Percentiles rank a stretch among this genome's conserved stretches.
Conservation (phyloP, 2,329 filamentous ascomycete species). For the Blastomyces emzantsi region DNA sequence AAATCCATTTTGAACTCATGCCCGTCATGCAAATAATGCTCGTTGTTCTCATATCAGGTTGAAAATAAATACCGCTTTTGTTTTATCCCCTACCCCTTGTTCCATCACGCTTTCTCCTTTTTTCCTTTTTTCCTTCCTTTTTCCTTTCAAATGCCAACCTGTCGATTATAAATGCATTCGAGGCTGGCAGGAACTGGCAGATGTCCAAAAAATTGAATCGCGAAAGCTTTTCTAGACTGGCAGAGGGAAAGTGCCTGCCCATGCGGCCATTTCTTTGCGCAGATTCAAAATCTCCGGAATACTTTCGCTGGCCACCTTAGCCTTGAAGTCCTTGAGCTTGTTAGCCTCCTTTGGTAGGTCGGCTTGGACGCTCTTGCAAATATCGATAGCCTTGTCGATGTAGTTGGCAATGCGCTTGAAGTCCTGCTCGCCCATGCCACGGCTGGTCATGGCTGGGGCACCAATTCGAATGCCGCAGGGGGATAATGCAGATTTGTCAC, state of each 20-base stretch:
- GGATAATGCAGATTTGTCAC: slow-evolving; percentile 93
- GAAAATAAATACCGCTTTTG: slow-evolving; percentile 15
- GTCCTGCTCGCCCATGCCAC: slow-evolving; percentile 85
- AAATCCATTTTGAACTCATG: slow-evolving; percentile 16
- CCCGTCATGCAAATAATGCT: slow-evolving; percentile 12
- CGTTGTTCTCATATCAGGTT: slow-evolving; percentile 14
- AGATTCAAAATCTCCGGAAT: slow-evolving; percentile 74
- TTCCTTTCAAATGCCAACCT: background rate
- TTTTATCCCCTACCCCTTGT: slow-evolving; percentile 6
- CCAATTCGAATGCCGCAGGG: slow-evolving; percentile 93
- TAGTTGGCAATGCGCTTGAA: slow-evolving; percentile 85
- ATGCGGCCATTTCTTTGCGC: slow-evolving; percentile 79
- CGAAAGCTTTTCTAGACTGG: slow-evolving; percentile 44
- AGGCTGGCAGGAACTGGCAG: background rate
- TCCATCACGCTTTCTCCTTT: slow-evolving; percentile 1
- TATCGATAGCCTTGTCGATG: slow-evolving; percentile 80
- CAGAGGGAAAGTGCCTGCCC: slow-evolving; percentile 86
- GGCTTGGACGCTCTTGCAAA: slow-evolving; percentile 79
- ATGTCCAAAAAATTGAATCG: background rate
- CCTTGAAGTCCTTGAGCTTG: slow-evolving; percentile 99
- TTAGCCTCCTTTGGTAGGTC: slow-evolving; percentile 91
- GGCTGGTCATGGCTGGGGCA: slow-evolving; percentile 92
- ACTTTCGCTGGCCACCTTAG: slow-evolving; percentile 70
- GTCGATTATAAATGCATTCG: background rate
- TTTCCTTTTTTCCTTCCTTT: background rate